These are phyloP conservation scores for Piromyces finnis DNA, from an alignment of 192 early-diverging fungal species.

Conservation along the genomic window DNA sequence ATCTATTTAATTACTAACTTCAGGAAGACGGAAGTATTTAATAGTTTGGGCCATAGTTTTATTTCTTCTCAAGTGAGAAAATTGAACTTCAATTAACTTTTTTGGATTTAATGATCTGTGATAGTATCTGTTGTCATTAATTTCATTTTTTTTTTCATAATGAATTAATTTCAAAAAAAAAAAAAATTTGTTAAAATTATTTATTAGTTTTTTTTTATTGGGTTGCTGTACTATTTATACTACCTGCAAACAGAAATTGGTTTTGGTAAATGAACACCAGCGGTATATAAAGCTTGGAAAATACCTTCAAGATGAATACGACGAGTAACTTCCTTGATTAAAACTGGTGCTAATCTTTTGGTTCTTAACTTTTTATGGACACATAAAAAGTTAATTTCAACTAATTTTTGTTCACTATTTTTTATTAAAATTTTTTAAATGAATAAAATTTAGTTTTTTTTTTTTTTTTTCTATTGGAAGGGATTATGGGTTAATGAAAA, in stretches of 20 bases:
- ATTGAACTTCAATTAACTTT: constrained; percentile 84
- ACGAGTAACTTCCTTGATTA: constrained; percentile 95
- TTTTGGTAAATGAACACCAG: constrained; percentile 76
- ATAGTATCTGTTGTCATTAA: constrained; percentile 45
- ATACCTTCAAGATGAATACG: constrained; percentile 76
- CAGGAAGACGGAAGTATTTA: constrained; percentile 50
- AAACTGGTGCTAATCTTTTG: constrained; percentile 84
- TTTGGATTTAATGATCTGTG: constrained; percentile 87
- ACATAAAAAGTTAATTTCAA: constrained; percentile 97
- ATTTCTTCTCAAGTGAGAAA: constrained; percentile 60
- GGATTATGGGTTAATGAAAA: no score
- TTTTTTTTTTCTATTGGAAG: no score
- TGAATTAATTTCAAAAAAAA: no score
- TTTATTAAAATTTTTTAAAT: no score
- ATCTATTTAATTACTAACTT: constrained; percentile 12
- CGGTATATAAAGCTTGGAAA: constrained; percentile 97
- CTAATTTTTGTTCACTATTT: constrained; percentile 41
- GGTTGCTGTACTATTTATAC: no score
- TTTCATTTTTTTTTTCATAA: no score
- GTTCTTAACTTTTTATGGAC: constrained; percentile 87
- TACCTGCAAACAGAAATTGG: constrained; percentile 55
- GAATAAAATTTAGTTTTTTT: no score
- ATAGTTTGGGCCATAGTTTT: constrained; percentile 53
- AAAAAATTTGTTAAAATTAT: no score
- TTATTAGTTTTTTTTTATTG: no score